Evolutionary conservation across 768 basidiomycete genomes (phyloP), one percentile per base, ranked within the genome.

Genomic region (Tylopilus vinaceipallidus): DNA sequence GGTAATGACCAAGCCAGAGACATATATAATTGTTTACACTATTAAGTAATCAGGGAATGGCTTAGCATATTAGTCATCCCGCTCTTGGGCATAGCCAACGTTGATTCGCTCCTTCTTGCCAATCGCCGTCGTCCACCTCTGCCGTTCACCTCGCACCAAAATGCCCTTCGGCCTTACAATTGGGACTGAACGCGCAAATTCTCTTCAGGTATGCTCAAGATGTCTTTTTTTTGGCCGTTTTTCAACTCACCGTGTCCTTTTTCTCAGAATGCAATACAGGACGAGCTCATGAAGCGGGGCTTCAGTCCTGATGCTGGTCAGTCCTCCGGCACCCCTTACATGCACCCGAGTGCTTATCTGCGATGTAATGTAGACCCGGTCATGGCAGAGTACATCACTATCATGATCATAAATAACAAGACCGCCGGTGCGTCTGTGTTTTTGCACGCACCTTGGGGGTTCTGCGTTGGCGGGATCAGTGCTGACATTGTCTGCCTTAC

Each of bases 341-440:
- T 56, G 17, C 30, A 39, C 39, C 48, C 45, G 13, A 57, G 41
- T 37, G 42, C 50, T 66, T 23, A 62, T 39, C 22, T 6, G 4
- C 11, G 26, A 1, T 2, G 9, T 23, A 45, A 40, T 49, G 5
- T 58, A 90, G 91, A 94, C 69, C 82, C 83, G 13, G 89, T 92
- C 58, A 92, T 94, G 90, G 90, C 91, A 3, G 92, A 95, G 68
- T 95, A 92, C 61, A 91, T 94, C 49, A 91, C 89, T 17, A 95
- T 95, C 51, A 93, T 95, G 92, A 80, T 95, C 40, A 92, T 93
- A 56, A 95, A 95, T 65, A 88, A 89, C 69, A 95, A 94, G 75
- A 84, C 86, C 50, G 69, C 81, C 54, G 79, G 89, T 86, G 58
- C 29, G 83, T 71, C 37, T 14, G 36, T 26, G 32, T 14, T 49